phyloP scores from a whole-genome alignment of 805 yeast species.

The Lipomyces sp. region DNA sequence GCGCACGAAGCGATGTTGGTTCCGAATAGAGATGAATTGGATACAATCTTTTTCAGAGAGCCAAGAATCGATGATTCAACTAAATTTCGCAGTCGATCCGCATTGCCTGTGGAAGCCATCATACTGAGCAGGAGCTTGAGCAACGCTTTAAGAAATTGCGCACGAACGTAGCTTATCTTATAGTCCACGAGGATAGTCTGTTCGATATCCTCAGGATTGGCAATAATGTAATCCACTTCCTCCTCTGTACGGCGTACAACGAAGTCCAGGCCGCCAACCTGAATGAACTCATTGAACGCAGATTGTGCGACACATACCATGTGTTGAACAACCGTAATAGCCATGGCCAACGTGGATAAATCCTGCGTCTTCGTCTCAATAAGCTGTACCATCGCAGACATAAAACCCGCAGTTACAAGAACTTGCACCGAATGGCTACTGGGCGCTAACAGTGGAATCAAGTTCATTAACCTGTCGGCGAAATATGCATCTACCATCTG shows the following conservation, averaged over 20 bases:
- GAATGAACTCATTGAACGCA: constrained; percentile 64
- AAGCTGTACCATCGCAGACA: constrained; percentile 67
- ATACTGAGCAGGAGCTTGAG: constrained; percentile 67
- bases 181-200: constrained; percentile 40
- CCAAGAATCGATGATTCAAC: constrained; percentile 81
- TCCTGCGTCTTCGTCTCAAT: constrained; percentile 55
- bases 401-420: constrained; percentile 74
- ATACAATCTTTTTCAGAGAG: constrained; percentile 63
- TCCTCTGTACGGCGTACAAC: constrained; percentile 63
- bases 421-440: constrained; percentile 50
- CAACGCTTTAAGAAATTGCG: constrained; percentile 58
- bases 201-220: constrained; percentile 24
- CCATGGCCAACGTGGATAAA: constrained; percentile 64
- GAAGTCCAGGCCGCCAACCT: constrained; percentile 65
- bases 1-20: constrained; percentile 63
- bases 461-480: constrained; percentile 57
- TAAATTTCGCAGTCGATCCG: constrained; percentile 77
- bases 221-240: constrained; percentile 55
- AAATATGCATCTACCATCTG: constrained; percentile 54
- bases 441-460: constrained; percentile 65
- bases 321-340: constrained; percentile 60
- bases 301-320: constrained; percentile 48
- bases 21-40: constrained; percentile 67
- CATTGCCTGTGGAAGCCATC: constrained; percentile 72
- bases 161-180: constrained; percentile 39